Percentiles rank a stretch among this genome's conserved stretches.
These are phyloP conservation scores for Chiua sp. DNA, from an alignment of 1,284 basidiomycete genomes.

Conservation along the genomic window DNA sequence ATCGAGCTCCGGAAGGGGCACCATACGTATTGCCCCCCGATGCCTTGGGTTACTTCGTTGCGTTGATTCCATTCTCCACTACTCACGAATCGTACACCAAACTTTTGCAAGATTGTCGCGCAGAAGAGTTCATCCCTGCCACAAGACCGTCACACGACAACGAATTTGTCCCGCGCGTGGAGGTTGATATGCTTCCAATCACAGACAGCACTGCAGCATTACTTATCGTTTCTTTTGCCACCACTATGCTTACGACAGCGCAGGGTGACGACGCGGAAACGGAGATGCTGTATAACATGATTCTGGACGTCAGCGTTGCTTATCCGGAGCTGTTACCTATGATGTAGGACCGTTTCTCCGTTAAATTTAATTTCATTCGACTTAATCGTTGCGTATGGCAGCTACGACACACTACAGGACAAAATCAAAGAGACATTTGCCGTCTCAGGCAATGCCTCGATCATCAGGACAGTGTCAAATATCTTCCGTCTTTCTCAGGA, in stretches of 20 bases:
- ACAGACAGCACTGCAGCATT: slow-evolving; percentile 72
- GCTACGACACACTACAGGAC: slow-evolving; percentile 82
- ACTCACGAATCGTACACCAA: slow-evolving; percentile 58
- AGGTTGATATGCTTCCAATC: slow-evolving; percentile 65
- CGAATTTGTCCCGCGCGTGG: slow-evolving; percentile 57
- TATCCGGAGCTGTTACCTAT: slow-evolving; percentile 81
- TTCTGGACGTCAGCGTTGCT: slow-evolving; percentile 74
- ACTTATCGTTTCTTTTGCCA: slow-evolving; percentile 76
- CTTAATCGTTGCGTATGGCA: slow-evolving; percentile 36
- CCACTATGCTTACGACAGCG: slow-evolving; percentile 78
- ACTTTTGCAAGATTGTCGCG: slow-evolving; percentile 66
- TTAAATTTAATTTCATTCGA: slow-evolving; percentile 5
- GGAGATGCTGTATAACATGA: slow-evolving; percentile 77
- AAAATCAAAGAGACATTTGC: slow-evolving; percentile 80
- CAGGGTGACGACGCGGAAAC: slow-evolving; percentile 84
- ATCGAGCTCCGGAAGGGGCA: slow-evolving; percentile 42
- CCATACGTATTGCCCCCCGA: slow-evolving; percentile 58
- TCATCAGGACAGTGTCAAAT: slow-evolving; percentile 73
- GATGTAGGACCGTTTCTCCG: slow-evolving; percentile 56
- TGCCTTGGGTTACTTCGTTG: slow-evolving; percentile 82
- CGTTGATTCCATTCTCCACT: slow-evolving; percentile 74
- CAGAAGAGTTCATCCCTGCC: slow-evolving; percentile 51
- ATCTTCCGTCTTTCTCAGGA: slow-evolving; percentile 77
- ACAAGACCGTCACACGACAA: slow-evolving; percentile 49
- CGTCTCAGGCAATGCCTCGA: slow-evolving; percentile 72